These are phyloP conservation scores for Suhomyces bokatorum DNA, from an alignment of 1,139 yeast species.

Conservation along the genomic window DNA sequence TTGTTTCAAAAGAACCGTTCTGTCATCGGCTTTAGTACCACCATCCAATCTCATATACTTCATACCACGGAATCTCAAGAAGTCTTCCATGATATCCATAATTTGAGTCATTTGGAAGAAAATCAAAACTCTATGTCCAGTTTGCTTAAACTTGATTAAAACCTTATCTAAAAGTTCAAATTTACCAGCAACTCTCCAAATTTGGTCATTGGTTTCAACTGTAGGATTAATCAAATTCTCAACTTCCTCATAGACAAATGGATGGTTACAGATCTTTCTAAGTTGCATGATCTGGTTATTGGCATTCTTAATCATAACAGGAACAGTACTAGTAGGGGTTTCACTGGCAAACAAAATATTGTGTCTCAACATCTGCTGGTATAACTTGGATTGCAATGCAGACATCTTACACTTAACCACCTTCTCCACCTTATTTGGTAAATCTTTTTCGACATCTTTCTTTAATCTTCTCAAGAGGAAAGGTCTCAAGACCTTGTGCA, in stretches of 20 bases:
- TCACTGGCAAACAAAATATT: conserved; percentile 67
- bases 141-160: conserved; percentile 69
- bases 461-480: conserved; percentile 91
- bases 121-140: conserved; percentile 77
- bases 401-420: conserved; percentile 95
- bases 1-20: conserved; percentile 64
- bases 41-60: conserved; percentile 81
- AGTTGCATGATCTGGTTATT: conserved; percentile 94
- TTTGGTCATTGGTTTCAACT: conserved; percentile 63
- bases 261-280: conserved; percentile 95
- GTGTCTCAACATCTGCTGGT: conserved; percentile 73
- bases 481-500: conserved; percentile 94
- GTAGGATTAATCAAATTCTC: conserved; percentile 83
- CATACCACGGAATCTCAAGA: conserved; percentile 60
- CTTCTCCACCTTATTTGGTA: conserved; percentile 93
- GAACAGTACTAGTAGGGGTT: conserved; percentile 31
- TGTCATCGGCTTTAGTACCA: conserved; percentile 79
- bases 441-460: conserved; percentile 94
- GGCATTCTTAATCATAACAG: conserved; percentile 73
- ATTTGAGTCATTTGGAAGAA: conserved; percentile 89
- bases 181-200: conserved; percentile 79
- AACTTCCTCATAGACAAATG: conserved; percentile 94
- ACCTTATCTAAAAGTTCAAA: conserved; percentile 75
- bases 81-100: conserved; percentile 89
- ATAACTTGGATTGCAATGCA: conserved; percentile 76